Percentiles rank a stretch among this genome's conserved stretches.
Conservation (phyloP, 2,329 filamentous ascomycete species). For the Xylariaceae sp. region DNA sequence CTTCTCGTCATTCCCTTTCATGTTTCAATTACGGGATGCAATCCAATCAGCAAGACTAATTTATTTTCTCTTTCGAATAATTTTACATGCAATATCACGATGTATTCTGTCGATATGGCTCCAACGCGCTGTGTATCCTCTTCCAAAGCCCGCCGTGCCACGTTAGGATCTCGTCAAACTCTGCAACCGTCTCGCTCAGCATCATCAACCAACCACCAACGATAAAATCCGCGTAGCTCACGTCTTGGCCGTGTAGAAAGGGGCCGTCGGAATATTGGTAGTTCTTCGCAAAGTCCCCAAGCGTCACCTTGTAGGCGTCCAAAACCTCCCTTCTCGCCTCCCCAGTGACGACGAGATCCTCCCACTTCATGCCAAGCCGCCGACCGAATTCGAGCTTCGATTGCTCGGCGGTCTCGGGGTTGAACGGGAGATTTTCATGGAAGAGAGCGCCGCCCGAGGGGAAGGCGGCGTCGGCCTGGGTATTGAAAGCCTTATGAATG, state of each 20-base stretch:
- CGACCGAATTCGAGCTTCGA: conserved; percentile 43
- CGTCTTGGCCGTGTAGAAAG: conserved; percentile 18
- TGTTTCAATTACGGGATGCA: too few species aligned
- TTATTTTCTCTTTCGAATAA: too few species aligned
- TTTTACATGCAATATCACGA: background rate
- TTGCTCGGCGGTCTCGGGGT: conserved; percentile 41
- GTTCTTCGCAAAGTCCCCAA: conserved; percentile 16
- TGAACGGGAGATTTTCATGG: conserved; percentile 41
- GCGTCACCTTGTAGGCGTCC: conserved; percentile 3
- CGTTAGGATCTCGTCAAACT: conserved; percentile 19
- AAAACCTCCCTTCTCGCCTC: conserved; percentile 16
- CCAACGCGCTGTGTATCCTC: conserved; percentile 17
- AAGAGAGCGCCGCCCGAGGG: conserved; percentile 39
- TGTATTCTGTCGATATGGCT: conserved; percentile 9
- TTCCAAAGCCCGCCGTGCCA: conserved; percentile 22
- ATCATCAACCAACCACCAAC: conserved; percentile 24
- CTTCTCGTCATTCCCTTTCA: too few species aligned
- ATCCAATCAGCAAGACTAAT: too few species aligned
- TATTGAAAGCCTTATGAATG: conserved; percentile 48
- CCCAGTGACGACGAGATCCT: conserved; percentile 28
- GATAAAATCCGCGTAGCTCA: conserved; percentile 23
- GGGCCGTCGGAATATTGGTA: conserved; percentile 15
- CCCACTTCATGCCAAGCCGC: conserved; percentile 42
- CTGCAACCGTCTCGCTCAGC: conserved; percentile 4
- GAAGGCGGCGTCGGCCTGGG: conserved; percentile 50